A percentile compares a stretch with the other conserved stretches of the same genome.
Evolutionary conservation across 495 filamentous ascomycete genomes (phyloP).

Genomic region (Tetracladium marchalianum): DNA sequence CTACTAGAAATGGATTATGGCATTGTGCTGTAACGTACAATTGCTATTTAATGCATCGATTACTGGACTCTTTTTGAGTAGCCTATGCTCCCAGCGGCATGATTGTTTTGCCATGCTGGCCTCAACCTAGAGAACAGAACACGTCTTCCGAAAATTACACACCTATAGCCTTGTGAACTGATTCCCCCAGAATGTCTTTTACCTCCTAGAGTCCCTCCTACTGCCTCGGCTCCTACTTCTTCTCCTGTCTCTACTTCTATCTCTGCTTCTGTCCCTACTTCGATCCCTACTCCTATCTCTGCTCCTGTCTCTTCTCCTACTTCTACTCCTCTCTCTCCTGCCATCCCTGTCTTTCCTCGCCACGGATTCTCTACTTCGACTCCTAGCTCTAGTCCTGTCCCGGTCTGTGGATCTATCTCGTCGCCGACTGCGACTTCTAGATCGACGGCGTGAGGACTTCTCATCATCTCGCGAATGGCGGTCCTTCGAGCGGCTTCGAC

Average conservation of each 20-base stretch:
- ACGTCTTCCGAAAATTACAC: too few species aligned
- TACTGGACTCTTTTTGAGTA: too few species aligned
- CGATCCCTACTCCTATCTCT: conserved; percentile 22
- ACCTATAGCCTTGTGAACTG: too few species aligned
- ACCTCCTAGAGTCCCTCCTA: conserved; percentile 3
- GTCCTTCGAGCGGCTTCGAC: conserved; percentile 6
- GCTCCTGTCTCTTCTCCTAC: conserved; percentile 11
- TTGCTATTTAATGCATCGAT: too few species aligned
- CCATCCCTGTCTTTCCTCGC: conserved; percentile 15
- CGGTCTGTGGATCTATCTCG: conserved; percentile 1
- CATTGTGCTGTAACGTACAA: too few species aligned
- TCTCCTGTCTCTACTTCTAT: conserved; percentile 19
- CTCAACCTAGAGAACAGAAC: too few species aligned
- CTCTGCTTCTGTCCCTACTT: conserved; percentile 21
- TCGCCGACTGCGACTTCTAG: not conserved
- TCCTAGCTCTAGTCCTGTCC: conserved; percentile 19
- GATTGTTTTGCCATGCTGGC: too few species aligned
- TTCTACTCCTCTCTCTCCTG: conserved; percentile 19
- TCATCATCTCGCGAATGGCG: not conserved
- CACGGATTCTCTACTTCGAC: conserved; percentile 15
- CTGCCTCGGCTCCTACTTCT: conserved; percentile 8
- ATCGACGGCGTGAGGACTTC: not conserved
- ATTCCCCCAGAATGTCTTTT: conserved; percentile 1
- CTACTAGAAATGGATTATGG: too few species aligned
- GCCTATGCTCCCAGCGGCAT: too few species aligned